A percentile compares a stretch with the other conserved stretches of the same genome.
Conservation (phyloP, 345 rosid genomes). For the Lumnitzera littorea region DNA sequence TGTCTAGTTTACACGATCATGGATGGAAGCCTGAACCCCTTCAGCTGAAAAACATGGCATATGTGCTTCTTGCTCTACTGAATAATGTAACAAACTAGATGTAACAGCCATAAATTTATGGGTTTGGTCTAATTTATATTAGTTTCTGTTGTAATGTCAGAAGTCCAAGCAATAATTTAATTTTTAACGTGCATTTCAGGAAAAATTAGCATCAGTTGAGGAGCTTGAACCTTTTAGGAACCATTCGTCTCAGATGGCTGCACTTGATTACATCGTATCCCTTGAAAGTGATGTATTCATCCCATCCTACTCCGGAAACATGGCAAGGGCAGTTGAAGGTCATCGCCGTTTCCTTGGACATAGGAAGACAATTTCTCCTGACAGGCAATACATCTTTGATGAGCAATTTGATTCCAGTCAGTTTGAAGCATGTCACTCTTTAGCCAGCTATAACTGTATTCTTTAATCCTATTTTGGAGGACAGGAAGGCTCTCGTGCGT, state of each 20-base stretch:
- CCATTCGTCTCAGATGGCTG: constrained; percentile 41
- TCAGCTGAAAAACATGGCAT: too few relatives aligned
- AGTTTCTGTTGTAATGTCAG: constrained; percentile 7
- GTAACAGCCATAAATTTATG: too few relatives aligned
- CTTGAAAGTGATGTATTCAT: constrained; percentile 37
- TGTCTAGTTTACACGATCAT: too few relatives aligned
- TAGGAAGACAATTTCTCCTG: constrained; percentile 16
- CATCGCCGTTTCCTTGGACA: constrained; percentile 28
- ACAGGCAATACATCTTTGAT: constrained; percentile 9
- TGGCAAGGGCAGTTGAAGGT: constrained; percentile 47
- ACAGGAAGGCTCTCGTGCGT: constrained; percentile 32
- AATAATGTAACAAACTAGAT: too few relatives aligned
- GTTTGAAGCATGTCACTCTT: background rate
- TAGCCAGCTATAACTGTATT: background rate
- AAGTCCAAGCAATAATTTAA: background rate
- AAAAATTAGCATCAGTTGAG: constrained; percentile 24
- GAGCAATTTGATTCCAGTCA: too few relatives aligned
- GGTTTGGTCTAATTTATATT: too few relatives aligned
- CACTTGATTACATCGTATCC: constrained; percentile 42
- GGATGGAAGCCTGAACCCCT: too few relatives aligned
- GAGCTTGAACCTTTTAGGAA: constrained; percentile 36
- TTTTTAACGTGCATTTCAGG: constrained; percentile 9
- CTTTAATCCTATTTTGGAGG: background rate
- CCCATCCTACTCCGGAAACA: constrained; percentile 42
- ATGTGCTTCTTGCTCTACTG: too few relatives aligned